Base-by-base conservation (phyloP, 2,329 filamentous ascomycete species). In the Claviceps sorghi region DNA sequence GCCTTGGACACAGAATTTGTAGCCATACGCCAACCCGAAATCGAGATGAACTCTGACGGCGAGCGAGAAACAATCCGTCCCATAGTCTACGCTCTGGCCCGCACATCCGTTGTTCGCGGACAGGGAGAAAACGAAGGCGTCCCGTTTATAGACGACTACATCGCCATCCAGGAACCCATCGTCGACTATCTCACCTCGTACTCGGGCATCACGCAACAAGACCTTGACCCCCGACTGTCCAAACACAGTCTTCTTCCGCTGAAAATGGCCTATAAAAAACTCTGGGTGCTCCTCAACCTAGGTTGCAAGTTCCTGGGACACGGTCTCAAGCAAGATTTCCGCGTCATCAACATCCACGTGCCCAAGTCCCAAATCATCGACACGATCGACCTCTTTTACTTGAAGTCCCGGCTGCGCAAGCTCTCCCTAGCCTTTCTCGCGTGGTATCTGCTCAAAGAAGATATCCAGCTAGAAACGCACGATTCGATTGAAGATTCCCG, bases 1-100 rank as follows among this genome's bases (percentile, higher is more conserved):
- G 93, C 90, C 1, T 80, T 98, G 5, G 93, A 98, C 64, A 95
- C 94, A 0, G 93, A 98, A 66, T 98, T 98, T 59, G 94, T 98
- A 8, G 84, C 89, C 22, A 79, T 96, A 2, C 86, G 94, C 58
- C 86, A 93, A 58, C 88, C 93, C 47, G 91, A 97, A 64, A 95
- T 96, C 51, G 88, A 96, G 62, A 88, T 98, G 71, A 95, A 94
- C 65, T 90, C 91, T 3, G 90, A 96, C 58, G 93, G 93, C 22
- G 87, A 88, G 42, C 83, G 89, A 49, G 89, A 94, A 62, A 95
- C 90, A 15, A 93, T 97, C 42, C 80, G 91, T 1, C 93, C 93
- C 0, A 90, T 86, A 56, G 88, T 90, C 32, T 88, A 93, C 58
- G 91, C 90, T 0, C 78, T 98, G 13, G 93, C 91, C n/a, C 82